Percentiles rank a stretch among this genome's conserved stretches.
phyloP scores from a whole-genome alignment of 73 alveolate genomes.

The Paramecium octaurelia region DNA sequence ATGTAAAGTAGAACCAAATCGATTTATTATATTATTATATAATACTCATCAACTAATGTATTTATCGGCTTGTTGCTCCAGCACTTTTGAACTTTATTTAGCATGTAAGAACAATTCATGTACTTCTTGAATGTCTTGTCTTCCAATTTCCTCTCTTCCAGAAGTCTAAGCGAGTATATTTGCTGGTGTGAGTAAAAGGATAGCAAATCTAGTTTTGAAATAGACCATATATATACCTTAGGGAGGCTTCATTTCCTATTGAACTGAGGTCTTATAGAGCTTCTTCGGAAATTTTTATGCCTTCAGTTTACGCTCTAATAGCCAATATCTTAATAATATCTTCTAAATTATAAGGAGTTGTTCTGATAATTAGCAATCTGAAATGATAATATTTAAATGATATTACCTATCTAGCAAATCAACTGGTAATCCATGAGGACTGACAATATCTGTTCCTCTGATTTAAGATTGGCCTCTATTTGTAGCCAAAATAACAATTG shows the following conservation, averaged over 20 bases:
- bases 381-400: background rate
- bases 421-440: conserved; percentile 99
- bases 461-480: conserved; percentile 97
- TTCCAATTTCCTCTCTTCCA: conserved; percentile 89
- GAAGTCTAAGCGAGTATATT: conserved; percentile 91
- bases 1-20: background rate
- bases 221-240: conserved; percentile 68
- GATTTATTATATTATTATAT: background rate
- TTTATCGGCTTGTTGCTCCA: conserved; percentile 96
- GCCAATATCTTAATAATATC: conserved; percentile 96
- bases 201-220: conserved; percentile 78
- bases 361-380: conserved; percentile 95
- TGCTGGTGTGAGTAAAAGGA: conserved; percentile 95
- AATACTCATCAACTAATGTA: conserved; percentile 82
- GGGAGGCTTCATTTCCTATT: conserved; percentile 68
- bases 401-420: conserved; percentile 93
- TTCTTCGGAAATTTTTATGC: conserved; percentile 94
- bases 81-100: conserved; percentile 93
- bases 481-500: conserved; percentile 99
- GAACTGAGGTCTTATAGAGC: conserved; percentile 91
- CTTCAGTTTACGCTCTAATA: conserved; percentile 97
- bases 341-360: conserved; percentile 84
- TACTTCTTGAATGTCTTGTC: conserved; percentile 86
- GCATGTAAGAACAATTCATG: conserved; percentile 96
- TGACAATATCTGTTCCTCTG: conserved; percentile 98